Evolutionary conservation across 2,329 filamentous ascomycete species (phyloP), one percentile per base, ranked within the genome.

Genomic region (Fusarium begoniae): DNA sequence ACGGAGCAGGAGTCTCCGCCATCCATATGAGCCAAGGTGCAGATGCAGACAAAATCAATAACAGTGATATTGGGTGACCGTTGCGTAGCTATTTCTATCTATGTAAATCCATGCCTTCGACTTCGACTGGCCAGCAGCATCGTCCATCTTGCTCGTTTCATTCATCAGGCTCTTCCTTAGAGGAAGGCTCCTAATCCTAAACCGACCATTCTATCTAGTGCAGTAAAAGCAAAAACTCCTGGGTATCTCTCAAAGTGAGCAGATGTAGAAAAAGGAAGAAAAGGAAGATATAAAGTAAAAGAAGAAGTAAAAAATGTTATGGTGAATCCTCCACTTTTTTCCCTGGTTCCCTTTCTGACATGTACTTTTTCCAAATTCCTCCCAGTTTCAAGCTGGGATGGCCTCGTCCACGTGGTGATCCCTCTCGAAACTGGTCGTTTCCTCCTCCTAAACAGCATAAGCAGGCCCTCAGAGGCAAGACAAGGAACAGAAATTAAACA

Each of bases 91-190:
- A 74, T 70, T 71, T 75, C 76, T 78, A 78, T 78, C 76, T 78
- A 78, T 75, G 62, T 72, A 69, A 73, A 67, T 68, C 66, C 68
- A 59, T 75, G 69, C 66, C 58, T 72, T 70, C 65, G 69, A 74
- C 66, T 77, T 70, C 69, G 55, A 78, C 76, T 78, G 76, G 57
- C 76, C 76, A 78, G 76, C 76, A 78, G 76, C 63, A 74, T 77
- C 60, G 65, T 78, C 75, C 75, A 75, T 78, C 75, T 77, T 74
- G 76, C 76, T 78, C 76, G 67, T 78, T 76, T 73, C 75, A 78
- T 69, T 78, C 76, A 78, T 77, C 75, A 77, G 56, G 58, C 67
- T 68, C 70, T 75, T 72, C 63, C 55, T 54, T 30, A 69, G 32
- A 51, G 58, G 62, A 77, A 71, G 63, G 58, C 69, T 70, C 76